phyloP scores from a whole-genome alignment of 2,329 filamentous ascomycete species.

The Macrophomina pseudophaseolina region DNA sequence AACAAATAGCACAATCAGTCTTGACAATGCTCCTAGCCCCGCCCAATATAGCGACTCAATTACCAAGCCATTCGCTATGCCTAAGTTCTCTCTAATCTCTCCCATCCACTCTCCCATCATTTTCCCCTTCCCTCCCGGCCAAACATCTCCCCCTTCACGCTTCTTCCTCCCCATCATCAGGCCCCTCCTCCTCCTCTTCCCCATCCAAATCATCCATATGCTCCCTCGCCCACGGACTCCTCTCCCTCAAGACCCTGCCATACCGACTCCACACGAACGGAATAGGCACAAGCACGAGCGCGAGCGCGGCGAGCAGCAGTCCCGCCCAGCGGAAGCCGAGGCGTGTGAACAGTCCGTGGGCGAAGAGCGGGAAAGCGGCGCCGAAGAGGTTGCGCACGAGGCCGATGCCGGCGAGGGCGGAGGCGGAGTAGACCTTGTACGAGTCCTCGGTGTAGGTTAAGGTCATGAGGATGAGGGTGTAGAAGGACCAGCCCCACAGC shows the following conservation, averaged over 20 bases:
- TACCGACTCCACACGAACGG: conserved; percentile 42
- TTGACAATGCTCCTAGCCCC: no score
- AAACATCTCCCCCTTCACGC: not conserved
- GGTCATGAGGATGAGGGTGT: conserved; percentile 57
- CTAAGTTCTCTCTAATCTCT: no score
- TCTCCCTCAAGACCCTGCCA: conserved; percentile 41
- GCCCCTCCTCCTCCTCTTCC: not conserved
- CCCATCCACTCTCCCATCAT: no score
- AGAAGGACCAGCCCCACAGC: conserved; percentile 58
- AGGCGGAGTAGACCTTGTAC: conserved; percentile 52
- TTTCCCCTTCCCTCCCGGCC: no score
- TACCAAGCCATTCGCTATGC: no score
- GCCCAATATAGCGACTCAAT: no score
- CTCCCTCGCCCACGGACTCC: conserved; percentile 47
- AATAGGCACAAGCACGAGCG: conserved; percentile 39
- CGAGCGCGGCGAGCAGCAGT: conserved; percentile 37
- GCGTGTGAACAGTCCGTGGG: conserved; percentile 37
- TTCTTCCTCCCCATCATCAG: not conserved
- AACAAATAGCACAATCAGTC: no score
- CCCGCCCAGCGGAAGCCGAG: conserved; percentile 40
- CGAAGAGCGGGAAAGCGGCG: conserved; percentile 41
- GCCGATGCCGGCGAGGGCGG: conserved; percentile 49
- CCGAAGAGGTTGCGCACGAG: conserved; percentile 46
- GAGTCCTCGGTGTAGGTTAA: conserved; percentile 57
- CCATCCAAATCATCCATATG: conserved; percentile 38